Evolutionary conservation across 1,139 yeast genomes (phyloP), one percentile per base, ranked within the genome.

Genomic region (Ogataea hybrid): DNA sequence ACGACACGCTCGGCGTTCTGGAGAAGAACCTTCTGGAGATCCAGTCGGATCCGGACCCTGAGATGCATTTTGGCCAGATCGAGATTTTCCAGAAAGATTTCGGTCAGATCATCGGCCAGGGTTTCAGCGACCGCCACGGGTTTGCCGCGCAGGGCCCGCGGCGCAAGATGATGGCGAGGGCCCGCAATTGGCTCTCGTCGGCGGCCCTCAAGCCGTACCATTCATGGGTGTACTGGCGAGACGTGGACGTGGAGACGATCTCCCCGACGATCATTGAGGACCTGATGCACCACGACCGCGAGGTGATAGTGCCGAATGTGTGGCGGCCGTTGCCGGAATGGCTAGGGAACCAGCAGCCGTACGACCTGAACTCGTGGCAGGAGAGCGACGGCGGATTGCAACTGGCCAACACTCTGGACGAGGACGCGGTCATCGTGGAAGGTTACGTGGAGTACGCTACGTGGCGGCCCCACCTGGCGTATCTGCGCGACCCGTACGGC

Each of bases 201-300:
- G 77, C 77, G 36, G 88, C 95, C 1, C 66, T 88, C 45, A 77
- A 81, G 56, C 89, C 95, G 1, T 81, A 86, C 57, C 96, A 87
- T 61, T 81, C 92, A 6, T 87, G 95, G 95, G 95, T 87, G 7
- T 84, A 86, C 60, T 87, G 96, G 96, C 71, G 96, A 63, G 96
- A 87, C 61, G 96, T 82, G 2, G 96, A 87, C 60, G 83, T 87
- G 39, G 95, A 86, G 55, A 76, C 87, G 11, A 78, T 86, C 56
- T 92, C 95, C 1, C 81, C 85, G 7, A 70, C 83, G 22, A 81
- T 87, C 35, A 77, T 87, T 48, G 87, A 87, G 61, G 89, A 84
- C 58, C 69, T 87, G 57, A 87, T 86, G 89, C 75, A 77, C 50
- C 76, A 73, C 49, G 78, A 83, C 57, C 82, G 76, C 54, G 96